Evolutionary conservation across 1,284 basidiomycete genomes (phyloP).

Genomic region (Cutaneotrichosporon arboriforme): DNA sequence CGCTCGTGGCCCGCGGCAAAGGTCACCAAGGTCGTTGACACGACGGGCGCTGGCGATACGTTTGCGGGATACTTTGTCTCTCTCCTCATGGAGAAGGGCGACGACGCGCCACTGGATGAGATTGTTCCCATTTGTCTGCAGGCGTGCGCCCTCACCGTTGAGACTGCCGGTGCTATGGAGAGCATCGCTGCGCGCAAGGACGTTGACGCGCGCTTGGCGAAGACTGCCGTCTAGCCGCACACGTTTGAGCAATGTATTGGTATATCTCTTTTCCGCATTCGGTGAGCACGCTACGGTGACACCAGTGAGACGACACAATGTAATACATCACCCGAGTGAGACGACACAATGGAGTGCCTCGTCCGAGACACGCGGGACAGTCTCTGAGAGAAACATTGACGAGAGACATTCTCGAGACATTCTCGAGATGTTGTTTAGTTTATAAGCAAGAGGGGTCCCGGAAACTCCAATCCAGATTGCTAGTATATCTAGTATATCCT

Average conservation of each 20-base stretch:
- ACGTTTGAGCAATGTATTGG: not conserved
- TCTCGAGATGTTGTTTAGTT: too few relatives aligned
- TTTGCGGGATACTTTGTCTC: conserved; percentile 48
- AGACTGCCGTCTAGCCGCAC: not conserved
- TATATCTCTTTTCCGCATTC: too few relatives aligned
- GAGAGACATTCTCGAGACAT: too few relatives aligned
- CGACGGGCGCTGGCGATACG: conserved; percentile 49
- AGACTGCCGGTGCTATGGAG: conserved; percentile 20
- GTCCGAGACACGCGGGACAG: not conserved
- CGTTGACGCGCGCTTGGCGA: conserved; percentile 12
- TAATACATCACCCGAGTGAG: not conserved
- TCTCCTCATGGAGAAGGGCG: conserved; percentile 36
- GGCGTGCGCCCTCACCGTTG: conserved; percentile 16
- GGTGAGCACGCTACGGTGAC: not conserved
- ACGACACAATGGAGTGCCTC: not conserved
- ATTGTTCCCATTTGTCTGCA: conserved; percentile 14
- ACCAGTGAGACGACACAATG: not conserved
- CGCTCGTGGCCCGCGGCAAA: conserved; percentile 7
- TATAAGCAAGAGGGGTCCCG: too few relatives aligned
- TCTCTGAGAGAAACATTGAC: too few relatives aligned
- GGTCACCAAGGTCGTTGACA: conserved; percentile 29
- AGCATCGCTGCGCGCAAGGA: conserved; percentile 16
- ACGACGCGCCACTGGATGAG: conserved; percentile 10
- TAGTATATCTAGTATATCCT: not conserved
- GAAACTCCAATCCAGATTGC: too few relatives aligned